Evolutionary conservation across 805 yeast species (phyloP).

Genomic region (Cyberlindnera sargentensis): DNA sequence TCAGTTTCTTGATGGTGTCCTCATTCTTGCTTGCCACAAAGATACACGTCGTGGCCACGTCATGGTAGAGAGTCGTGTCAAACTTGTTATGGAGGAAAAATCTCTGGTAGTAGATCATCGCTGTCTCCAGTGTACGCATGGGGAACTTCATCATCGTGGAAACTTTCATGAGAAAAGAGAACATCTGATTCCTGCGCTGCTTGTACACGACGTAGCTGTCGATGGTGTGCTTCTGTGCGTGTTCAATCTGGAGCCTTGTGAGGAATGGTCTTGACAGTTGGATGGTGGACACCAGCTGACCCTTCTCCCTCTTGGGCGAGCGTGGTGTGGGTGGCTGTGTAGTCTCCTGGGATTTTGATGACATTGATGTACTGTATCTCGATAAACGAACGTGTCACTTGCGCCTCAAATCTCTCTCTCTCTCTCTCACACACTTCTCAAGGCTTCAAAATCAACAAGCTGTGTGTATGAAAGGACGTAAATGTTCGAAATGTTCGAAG

Average conservation of each 20-base stretch:
- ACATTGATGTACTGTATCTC: too few relatives aligned
- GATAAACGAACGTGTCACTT: too few relatives aligned
- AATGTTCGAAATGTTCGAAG: too few relatives aligned
- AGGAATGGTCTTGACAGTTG: slow-evolving; percentile 57
- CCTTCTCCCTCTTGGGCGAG: slow-evolving; percentile 4
- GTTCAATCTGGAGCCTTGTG: slow-evolving; percentile 44
- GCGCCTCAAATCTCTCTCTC: too few relatives aligned
- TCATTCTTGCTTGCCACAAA: slow-evolving; percentile 72
- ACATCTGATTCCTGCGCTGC: slow-evolving; percentile 46
- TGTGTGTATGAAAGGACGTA: too few relatives aligned
- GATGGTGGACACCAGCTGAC: slow-evolving; percentile 18
- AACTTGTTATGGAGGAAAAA: slow-evolving; percentile 60
- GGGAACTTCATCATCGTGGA: slow-evolving; percentile 58
- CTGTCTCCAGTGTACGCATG: slow-evolving; percentile 56
- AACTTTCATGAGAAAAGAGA: slow-evolving; percentile 47
- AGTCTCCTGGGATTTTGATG: too few relatives aligned
- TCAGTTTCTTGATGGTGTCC: slow-evolving; percentile 73
- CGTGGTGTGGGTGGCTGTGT: slow-evolving; percentile 1
- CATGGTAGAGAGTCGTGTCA: slow-evolving; percentile 44
- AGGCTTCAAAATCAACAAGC: too few relatives aligned
- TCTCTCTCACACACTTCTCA: too few relatives aligned
- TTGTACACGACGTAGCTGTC: slow-evolving; percentile 42
- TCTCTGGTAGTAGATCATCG: slow-evolving; percentile 69
- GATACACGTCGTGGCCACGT: slow-evolving; percentile 63
- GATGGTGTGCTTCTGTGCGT: slow-evolving; percentile 46